These are phyloP conservation scores for Cryptosporidium sp. DNA, from an alignment of 169 alveolate genomes.

Conservation along the genomic window DNA sequence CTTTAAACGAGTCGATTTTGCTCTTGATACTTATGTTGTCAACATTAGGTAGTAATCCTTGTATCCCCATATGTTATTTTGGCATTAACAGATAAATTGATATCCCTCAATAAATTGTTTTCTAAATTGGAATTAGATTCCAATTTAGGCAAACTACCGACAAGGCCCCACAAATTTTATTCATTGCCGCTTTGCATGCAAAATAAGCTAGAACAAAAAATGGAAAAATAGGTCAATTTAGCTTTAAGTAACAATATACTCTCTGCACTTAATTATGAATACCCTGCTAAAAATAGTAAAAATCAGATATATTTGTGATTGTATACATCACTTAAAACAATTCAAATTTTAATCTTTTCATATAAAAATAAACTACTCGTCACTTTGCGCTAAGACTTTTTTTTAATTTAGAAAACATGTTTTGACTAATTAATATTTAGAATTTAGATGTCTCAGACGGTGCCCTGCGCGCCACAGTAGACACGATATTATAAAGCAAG, in stretches of 20 bases:
- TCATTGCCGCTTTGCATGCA: conserved; percentile 52
- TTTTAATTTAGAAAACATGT: neutral
- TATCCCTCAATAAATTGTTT: neutral
- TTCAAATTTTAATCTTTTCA: neutral
- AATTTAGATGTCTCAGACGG: conserved; percentile 49
- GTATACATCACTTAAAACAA: neutral
- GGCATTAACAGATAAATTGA: neutral
- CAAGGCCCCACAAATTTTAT: conserved; percentile 18
- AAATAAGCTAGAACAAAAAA: neutral
- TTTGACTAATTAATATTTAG: neutral
- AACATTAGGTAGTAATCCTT: conserved; percentile 62
- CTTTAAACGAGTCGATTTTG: conserved; percentile 39
- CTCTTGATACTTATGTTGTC: conserved; percentile 14
- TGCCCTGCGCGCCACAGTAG: conserved; percentile 69
- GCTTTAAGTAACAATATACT: too few relatives aligned
- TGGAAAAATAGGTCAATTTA: neutral
- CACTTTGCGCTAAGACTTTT: neutral
- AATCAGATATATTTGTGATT: too few relatives aligned
- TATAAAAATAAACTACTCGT: neutral
- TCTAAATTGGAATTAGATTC: neutral
- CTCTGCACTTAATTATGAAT: neutral
- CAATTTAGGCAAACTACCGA: conserved; percentile 2
- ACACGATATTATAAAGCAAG: conserved; percentile 55
- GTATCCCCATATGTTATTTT: conserved; percentile 55
- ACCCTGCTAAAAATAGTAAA: too few relatives aligned